Evolutionary conservation across 305 asterid species (phyloP), one percentile per base, ranked within the genome.

Genomic region (Rubia balearica): DNA sequence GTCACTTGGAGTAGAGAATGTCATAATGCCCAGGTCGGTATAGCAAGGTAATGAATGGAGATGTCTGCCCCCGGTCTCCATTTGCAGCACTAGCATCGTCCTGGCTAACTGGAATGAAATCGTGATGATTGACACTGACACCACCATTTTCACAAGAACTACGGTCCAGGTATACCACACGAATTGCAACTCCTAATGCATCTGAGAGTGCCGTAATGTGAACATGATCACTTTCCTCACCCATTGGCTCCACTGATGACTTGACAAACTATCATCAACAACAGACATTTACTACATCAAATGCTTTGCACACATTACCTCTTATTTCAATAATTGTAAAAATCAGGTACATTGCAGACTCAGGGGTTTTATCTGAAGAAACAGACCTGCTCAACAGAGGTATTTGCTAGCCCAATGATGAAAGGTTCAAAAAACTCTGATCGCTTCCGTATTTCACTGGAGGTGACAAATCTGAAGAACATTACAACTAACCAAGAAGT

Each of bases 21-120:
- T 93, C 98, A 33, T 94, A 94, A 75, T 94, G 99, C 46, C 97
- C 97, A 7, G 99, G 97, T 65, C 97, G 88, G 80, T 94, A 94
- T 24, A 94, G 84, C 85, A 94, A 81, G 67, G 88, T 88, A 63
- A 94, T 83, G 77, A 86, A 85, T 3, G 96, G 96, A 63, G 80
- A 77, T 67, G 63, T 8, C 8, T 78, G 72, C 81, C 73, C 81
- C 8, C 81, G 14, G 59, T 73, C 79, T 40, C 74, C 78, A 7
- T 49, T 40, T n/a, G 48, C 45, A 65, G 76, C 65, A 30, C 72
- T 38, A 14, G 74, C 70, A 12, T 13, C 51, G 59, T 78, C 77
- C 10, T 73, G 22, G 9, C 61, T 74, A 49, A 43, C 65, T 16
- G 99, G 99, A 74, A 77, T 62, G 79, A 94, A 94, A 73, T 94